These are phyloP conservation scores for Gossypium gossypioides DNA, from an alignment of 441 rosid genomes.

Conservation along the genomic window DNA sequence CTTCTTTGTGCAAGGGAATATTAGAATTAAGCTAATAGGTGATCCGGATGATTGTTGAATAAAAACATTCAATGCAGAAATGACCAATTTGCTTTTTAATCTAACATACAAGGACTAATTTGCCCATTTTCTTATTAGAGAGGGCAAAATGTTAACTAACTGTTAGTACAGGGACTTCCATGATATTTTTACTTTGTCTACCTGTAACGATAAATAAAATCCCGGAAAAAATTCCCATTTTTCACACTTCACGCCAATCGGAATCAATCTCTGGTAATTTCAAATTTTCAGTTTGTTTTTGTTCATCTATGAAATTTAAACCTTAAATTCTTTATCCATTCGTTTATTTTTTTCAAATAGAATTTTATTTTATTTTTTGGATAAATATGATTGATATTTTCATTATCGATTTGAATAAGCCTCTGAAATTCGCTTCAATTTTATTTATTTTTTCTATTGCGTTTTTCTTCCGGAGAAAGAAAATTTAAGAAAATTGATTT, in stretches of 20 bases:
- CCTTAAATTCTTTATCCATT: background rate
- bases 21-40: too few species aligned
- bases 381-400: background rate
- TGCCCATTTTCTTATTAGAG: too few species aligned
- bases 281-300: background rate
- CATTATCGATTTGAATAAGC: background rate
- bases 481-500: background rate
- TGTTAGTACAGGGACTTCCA: too few species aligned
- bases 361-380: background rate
- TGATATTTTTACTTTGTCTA: too few species aligned
- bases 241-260: background rate
- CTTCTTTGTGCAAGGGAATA: too few species aligned
- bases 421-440: background rate
- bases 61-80: too few species aligned
- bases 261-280: background rate
- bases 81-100: too few species aligned
- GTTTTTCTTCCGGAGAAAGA: background rate
- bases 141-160: too few species aligned
- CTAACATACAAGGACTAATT: too few species aligned
- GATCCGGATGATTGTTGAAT: too few species aligned
- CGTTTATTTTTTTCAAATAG: background rate
- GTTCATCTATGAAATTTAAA: background rate
- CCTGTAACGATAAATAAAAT: too few species aligned
- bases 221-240: too few species aligned
- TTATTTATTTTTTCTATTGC: background rate